Percentiles rank a stretch among this genome's conserved stretches.
These are phyloP conservation scores for Wallacemonas rigidus DNA, from an alignment of 208 protist genomes.

Conservation along the genomic window DNA sequence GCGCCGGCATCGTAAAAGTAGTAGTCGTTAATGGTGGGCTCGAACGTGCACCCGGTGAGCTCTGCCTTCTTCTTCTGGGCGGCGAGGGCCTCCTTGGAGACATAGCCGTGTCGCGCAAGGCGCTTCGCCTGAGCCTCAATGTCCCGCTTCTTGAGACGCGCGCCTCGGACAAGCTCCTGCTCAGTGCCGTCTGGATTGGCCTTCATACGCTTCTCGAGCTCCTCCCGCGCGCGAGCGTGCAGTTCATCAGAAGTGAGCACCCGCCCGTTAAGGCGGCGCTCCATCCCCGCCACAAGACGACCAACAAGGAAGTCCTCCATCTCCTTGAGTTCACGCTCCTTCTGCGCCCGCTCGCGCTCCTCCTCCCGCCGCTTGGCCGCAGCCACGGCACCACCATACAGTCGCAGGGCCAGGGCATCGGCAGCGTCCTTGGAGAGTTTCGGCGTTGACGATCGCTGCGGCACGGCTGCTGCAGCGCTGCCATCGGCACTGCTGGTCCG, in stretches of 20 bases:
- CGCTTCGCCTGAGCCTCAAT: constrained; percentile 35
- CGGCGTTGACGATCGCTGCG: neutral
- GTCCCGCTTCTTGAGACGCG: constrained; percentile 37
- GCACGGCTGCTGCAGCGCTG: neutral
- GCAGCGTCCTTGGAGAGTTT: constrained; percentile 13
- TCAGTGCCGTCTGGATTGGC: constrained; percentile 29
- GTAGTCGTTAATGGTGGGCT: constrained; percentile 43
- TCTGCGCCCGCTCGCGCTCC: constrained; percentile 12
- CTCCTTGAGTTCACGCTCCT: constrained; percentile 43
- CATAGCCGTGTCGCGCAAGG: constrained; percentile 45
- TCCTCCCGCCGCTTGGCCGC: constrained; percentile 24
- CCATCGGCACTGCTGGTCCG: constrained; percentile 13
- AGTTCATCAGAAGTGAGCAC: constrained; percentile 24
- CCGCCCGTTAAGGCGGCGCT: constrained; percentile 22
- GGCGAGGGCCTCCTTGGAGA: constrained; percentile 41
- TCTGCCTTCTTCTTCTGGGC: constrained; percentile 29
- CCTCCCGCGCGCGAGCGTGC: constrained; percentile 32
- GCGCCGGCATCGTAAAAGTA: constrained; percentile 7
- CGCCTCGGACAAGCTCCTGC: constrained; percentile 38
- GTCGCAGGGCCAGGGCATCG: constrained; percentile 29
- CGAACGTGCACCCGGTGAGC: constrained; percentile 54
- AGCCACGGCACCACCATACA: constrained; percentile 47
- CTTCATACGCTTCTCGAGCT: constrained; percentile 41
- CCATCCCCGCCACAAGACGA: constrained; percentile 49
- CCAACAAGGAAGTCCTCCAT: constrained; percentile 56